These are phyloP conservation scores for Scytalidium sp. DNA, from an alignment of 2,329 filamentous ascomycete species.

Conservation along the genomic window DNA sequence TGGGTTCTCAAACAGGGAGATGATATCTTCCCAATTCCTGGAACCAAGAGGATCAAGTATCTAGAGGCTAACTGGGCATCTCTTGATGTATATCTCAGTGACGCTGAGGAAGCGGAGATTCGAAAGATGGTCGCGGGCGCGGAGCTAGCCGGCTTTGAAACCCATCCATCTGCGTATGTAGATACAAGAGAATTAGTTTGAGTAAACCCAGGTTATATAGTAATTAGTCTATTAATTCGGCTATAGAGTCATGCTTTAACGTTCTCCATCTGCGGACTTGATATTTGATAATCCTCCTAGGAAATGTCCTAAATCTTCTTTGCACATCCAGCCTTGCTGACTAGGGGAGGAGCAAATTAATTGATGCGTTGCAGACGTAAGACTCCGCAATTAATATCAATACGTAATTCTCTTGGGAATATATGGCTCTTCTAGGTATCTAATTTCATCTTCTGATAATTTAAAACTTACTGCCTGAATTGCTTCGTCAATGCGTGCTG, in stretches of 20 bases:
- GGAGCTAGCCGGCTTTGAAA: constrained; percentile 12
- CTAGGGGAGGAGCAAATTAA: too few relatives aligned
- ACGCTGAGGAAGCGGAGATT: constrained; percentile 34
- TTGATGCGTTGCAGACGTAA: too few relatives aligned
- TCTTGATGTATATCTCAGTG: constrained; percentile 29
- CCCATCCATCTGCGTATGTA: background rate
- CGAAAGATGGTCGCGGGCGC: constrained; percentile 31
- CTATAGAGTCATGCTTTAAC: too few relatives aligned
- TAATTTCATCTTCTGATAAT: constrained; percentile 45
- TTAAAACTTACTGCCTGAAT: constrained; percentile 31
- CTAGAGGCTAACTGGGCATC: constrained; percentile 43
- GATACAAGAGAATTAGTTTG: background rate
- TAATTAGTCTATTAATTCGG: too few relatives aligned
- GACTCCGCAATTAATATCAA: too few relatives aligned
- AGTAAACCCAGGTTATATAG: background rate
- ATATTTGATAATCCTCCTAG: too few relatives aligned
- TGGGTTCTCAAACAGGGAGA: constrained; percentile 61
- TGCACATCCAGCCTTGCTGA: too few relatives aligned
- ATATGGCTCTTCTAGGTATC: constrained; percentile 50
- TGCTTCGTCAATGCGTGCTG: constrained; percentile 44
- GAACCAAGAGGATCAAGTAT: constrained; percentile 44
- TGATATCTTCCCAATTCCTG: constrained; percentile 58
- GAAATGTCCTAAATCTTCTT: too few relatives aligned
- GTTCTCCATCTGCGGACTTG: too few relatives aligned
- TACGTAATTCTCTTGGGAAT: constrained; percentile 32